A percentile compares a stretch with the other conserved stretches of the same genome.
Evolutionary conservation across 2,329 filamentous ascomycete species (phyloP).

Genomic region (Trichoderma semiorbis): DNA sequence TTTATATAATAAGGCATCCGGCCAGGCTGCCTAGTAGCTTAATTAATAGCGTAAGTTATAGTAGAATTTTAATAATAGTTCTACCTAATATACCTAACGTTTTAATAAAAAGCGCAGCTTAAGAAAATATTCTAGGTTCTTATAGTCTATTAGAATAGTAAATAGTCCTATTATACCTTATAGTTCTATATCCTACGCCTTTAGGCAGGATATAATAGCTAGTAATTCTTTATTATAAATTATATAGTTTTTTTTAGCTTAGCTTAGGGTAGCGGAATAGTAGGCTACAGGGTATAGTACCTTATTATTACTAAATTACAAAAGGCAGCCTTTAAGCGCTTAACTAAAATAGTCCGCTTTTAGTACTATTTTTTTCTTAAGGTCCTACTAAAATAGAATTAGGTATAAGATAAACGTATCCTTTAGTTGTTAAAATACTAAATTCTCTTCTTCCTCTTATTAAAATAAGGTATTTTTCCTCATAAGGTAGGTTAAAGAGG

Average conservation of each 20-base stretch:
- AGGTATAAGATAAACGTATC: background rate
- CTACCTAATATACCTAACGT: background rate
- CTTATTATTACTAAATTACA: background rate
- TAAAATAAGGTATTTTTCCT: too few relatives aligned
- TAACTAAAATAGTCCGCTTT: background rate
- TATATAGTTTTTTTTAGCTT: background rate
- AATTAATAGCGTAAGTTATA: background rate
- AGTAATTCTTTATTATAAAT: constrained; percentile 1
- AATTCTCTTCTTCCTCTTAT: too few relatives aligned
- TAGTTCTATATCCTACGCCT: background rate
- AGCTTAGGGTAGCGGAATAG: background rate
- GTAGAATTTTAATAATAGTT: background rate
- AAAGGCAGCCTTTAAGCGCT: background rate
- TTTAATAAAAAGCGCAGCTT: background rate
- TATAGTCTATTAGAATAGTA: background rate
- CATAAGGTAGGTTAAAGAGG: too few relatives aligned
- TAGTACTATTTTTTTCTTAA: background rate
- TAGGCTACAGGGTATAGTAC: too few relatives aligned
- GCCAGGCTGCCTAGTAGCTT: background rate
- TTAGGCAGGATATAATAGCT: background rate
- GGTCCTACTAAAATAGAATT: background rate
- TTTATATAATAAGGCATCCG: background rate
- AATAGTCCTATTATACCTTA: background rate
- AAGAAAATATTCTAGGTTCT: background rate
- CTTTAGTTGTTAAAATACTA: background rate